Base-by-base conservation (phyloP, 2,329 filamentous ascomycete genomes). In the Fusarium armeniacum region DNA sequence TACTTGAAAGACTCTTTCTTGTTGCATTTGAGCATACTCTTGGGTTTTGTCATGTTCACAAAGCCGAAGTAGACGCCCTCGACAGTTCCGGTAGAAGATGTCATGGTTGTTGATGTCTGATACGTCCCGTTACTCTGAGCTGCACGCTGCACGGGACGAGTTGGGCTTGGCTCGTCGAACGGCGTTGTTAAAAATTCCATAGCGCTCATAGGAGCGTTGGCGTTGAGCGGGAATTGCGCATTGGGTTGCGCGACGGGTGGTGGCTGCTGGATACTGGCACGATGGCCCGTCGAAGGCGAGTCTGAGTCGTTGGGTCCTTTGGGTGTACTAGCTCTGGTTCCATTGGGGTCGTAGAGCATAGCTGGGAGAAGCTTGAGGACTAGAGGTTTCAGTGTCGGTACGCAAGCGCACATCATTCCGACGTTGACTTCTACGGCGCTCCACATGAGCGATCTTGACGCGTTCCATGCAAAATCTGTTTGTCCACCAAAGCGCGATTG, bases 371-470 rank as follows among this genome's bases (percentile, higher is more conserved):
- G 83, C 62, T 84, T 84, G 69, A 92, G 87, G 58, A 95, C 89
- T 9, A 98, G 83, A 2, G 95, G 94, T 77, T 98, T 98, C 66
- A 98, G 82, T 0, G 92, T 95, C 11, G 95, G 95, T n/a, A 98
- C 92, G 74, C 94, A 97, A 43, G 92, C 94, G 76, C 93, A 97
- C 69, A 94, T 91, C 72, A 98, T 94, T 20, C 93, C 94, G 2
- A 97, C 84, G 70, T 97, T 96, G 75, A 97, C 93, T 78, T 98
- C 94, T 56, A 98, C 89, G 15, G 91, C 92, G 18, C 92, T 95
- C 95, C 94, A 98, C 92, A 97, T 95, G 76, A 97, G 91, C 0
- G 93, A 93, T 7, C 94, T 81, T 1, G 93, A 93, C 1, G 93
- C 92, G 76, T 95, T 94, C 90, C 89, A 93, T 57, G 86, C 81